phyloP scores from a whole-genome alignment of 345 rosid genomes.

The Euphorbia lathyris region DNA sequence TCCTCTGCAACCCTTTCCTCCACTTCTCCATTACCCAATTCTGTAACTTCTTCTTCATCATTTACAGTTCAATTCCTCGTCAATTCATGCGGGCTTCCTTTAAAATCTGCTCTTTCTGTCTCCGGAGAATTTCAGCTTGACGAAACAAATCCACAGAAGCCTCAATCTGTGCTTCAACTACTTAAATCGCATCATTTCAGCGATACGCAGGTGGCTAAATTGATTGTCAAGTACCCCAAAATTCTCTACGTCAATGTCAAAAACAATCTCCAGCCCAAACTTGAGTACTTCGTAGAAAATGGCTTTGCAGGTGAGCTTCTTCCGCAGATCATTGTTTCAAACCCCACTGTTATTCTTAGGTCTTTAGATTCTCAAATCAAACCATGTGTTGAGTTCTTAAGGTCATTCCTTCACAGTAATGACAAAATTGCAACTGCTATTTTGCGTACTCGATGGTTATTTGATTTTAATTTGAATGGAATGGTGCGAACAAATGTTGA shows the following conservation, averaged over 20 bases:
- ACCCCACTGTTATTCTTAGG: background rate
- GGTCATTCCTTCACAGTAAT: background rate
- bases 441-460: conserved; percentile 19
- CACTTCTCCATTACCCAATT: background rate
- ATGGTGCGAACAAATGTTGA: conserved; percentile 20
- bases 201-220: conserved; percentile 16
- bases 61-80: conserved; percentile 17
- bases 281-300: conserved; percentile 13
- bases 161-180: conserved; percentile 11
- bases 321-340: conserved; percentile 12
- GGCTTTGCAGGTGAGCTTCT: conserved; percentile 24
- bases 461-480: conserved; percentile 5
- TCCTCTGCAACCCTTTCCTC: background rate
- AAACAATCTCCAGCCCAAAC: conserved; percentile 18
- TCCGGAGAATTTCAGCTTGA: conserved; percentile 17
- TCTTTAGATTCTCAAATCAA: conserved; percentile 17
- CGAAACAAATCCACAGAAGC: background rate
- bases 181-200: conserved; percentile 17
- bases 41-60: conserved; percentile 6
- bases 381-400: conserved; percentile 21
- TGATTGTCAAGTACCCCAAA: conserved; percentile 16
- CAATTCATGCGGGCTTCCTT: conserved; percentile 26
- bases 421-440: conserved; percentile 12
- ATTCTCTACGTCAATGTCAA: conserved; percentile 3
- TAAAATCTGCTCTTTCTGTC: conserved; percentile 19